phyloP scores from a whole-genome alignment of 1,284 basidiomycete species.

The Singerocomus rubriflavus region DNA sequence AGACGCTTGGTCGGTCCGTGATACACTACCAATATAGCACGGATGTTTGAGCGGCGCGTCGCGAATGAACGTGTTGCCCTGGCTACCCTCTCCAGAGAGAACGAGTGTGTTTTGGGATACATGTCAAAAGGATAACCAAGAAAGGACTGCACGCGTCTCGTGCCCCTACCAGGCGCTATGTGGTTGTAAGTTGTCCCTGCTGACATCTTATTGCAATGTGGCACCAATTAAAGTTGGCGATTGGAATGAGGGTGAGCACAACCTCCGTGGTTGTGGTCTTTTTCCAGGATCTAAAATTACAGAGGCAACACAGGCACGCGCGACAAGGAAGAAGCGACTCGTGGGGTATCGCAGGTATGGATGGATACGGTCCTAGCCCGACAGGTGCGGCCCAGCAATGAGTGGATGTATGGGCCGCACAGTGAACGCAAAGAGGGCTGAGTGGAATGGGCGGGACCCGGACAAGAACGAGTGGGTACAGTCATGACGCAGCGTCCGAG shows the following conservation, averaged over 20 bases:
- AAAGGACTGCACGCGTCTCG: slow-evolving; percentile 6
- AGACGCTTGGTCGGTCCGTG: neutral
- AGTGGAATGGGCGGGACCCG: too few species aligned
- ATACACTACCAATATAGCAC: neutral
- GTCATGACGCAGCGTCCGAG: too few species aligned
- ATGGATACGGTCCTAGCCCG: neutral
- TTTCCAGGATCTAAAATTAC: neutral
- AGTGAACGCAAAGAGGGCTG: too few species aligned
- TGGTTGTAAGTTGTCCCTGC: neutral
- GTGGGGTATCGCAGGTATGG: too few species aligned
- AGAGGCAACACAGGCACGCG: slow-evolving; percentile 3
- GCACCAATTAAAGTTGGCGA: slow-evolving; percentile 14
- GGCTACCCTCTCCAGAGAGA: neutral
- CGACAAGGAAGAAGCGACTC: neutral
- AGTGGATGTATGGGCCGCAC: too few species aligned
- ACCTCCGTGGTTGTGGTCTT: neutral
- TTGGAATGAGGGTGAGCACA: neutral
- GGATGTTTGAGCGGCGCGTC: neutral
- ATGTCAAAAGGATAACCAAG: neutral
- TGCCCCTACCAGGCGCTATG: neutral
- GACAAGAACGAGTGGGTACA: too few species aligned
- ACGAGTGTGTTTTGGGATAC: neutral
- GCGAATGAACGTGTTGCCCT: neutral
- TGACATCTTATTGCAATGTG: neutral
- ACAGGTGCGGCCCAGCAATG: neutral